Evolutionary conservation across 495 filamentous ascomycete genomes (phyloP).

Genomic region (Penicillium fimorum): DNA sequence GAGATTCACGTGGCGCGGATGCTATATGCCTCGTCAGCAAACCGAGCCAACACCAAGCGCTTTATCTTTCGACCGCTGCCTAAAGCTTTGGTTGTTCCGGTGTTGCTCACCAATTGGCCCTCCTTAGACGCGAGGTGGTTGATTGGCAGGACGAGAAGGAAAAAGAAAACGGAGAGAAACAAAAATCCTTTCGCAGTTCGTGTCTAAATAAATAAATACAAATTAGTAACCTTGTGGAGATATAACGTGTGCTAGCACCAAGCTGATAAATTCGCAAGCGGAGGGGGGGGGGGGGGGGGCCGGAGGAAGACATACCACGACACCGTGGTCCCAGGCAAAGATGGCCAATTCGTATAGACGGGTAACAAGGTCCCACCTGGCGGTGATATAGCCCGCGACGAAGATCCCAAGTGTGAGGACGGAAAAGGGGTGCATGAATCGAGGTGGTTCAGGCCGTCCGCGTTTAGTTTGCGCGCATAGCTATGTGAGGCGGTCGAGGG

Average conservation of each 20-base stretch:
- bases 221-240: background rate
- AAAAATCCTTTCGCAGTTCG: conserved; percentile 73
- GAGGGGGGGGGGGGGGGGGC: conserved; percentile 15
- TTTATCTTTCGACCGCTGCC: background rate
- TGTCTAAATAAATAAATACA: conserved; percentile 42
- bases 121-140: conserved; percentile 70
- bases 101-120: conserved; percentile 55
- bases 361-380: conserved; percentile 96
- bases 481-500: conserved; percentile 12
- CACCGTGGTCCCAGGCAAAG: conserved; percentile 98
- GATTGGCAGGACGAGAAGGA: conserved; percentile 70
- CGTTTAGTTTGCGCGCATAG: conserved; percentile 39
- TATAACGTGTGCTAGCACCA: background rate
- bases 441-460: conserved; percentile 32
- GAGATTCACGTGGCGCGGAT: conserved; percentile 75
- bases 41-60: background rate
- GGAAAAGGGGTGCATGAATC: conserved; percentile 96
- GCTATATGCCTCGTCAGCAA: conserved; percentile 50
- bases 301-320: conserved; percentile 67
- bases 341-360: conserved; percentile 92
- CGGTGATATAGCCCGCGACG: conserved; percentile 98
- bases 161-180: conserved; percentile 72
- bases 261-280: conserved; percentile 9
- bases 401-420: conserved; percentile 93
- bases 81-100: background rate